Percentiles rank a stretch among this genome's conserved stretches.
Conservation (phyloP, 2,329 filamentous ascomycete genomes). For the Fusarium heterosporum region DNA sequence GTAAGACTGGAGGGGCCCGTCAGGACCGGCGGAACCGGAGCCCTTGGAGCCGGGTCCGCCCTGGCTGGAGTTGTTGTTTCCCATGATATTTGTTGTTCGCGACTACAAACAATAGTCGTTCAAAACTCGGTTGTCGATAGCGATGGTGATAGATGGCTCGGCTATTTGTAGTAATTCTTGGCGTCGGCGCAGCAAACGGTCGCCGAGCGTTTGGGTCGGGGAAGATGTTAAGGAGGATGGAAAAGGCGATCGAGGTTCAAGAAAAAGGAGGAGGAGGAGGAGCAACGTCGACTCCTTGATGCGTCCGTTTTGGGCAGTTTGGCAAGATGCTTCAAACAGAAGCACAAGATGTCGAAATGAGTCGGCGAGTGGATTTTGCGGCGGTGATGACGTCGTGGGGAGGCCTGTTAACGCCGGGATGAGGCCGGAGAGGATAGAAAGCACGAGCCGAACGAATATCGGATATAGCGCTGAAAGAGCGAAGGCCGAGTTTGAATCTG, state of each 20-base stretch:
- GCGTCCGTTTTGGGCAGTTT: slow-evolving; percentile 62
- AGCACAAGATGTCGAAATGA: slow-evolving; percentile 38
- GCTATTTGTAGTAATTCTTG: slow-evolving; percentile 40
- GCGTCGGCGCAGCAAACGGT: slow-evolving; percentile 22
- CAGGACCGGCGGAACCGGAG: slow-evolving; percentile 58
- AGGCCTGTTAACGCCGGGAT: slow-evolving; percentile 43
- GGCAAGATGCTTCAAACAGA: slow-evolving; percentile 46
- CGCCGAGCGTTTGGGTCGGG: slow-evolving; percentile 6
- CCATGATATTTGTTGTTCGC: slow-evolving; percentile 64
- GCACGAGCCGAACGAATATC: slow-evolving; percentile 34
- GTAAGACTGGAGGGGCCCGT: slow-evolving; percentile 76
- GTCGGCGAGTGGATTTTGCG: slow-evolving; percentile 41
- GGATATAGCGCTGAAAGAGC: slow-evolving; percentile 41
- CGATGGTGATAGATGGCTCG: slow-evolving; percentile 44
- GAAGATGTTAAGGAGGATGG: slow-evolving; percentile 63
- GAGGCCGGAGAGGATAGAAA: slow-evolving; percentile 39
- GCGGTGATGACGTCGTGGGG: slow-evolving; percentile 47
- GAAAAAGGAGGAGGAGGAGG: slow-evolving; percentile 60
- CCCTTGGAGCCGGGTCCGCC: slow-evolving; percentile 62
- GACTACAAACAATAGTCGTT: slow-evolving; percentile 44
- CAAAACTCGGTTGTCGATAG: slow-evolving; percentile 48
- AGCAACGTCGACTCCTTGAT: slow-evolving; percentile 58
- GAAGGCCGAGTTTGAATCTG: slow-evolving; percentile 42
- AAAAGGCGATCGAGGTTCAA: slow-evolving; percentile 63
- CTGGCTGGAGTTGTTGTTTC: slow-evolving; percentile 78